Percentiles rank a stretch among this genome's conserved stretches.
phyloP scores from a whole-genome alignment of 2,329 filamentous ascomycete species.

The Nemania sp. region DNA sequence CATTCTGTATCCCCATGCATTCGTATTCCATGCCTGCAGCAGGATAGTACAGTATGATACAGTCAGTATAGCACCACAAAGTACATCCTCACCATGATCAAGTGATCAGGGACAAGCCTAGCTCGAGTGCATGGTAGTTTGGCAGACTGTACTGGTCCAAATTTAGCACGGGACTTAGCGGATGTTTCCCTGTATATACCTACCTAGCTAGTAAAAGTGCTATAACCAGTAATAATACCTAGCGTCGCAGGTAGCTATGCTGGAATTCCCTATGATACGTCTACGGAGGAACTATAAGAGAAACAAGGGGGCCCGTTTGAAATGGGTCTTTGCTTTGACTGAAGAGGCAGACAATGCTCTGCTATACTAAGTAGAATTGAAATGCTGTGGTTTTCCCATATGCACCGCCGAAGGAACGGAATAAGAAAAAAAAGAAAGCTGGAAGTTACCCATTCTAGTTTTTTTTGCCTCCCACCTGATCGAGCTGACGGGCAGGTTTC shows the following conservation, averaged over 20 bases:
- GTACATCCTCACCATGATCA: neutral
- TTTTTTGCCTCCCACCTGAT: conserved; percentile 22
- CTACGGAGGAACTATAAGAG: conserved; percentile 13
- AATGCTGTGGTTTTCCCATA: conserved; percentile 4
- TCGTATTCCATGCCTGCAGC: conserved; percentile 4
- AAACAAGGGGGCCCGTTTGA: neutral
- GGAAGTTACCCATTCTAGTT: conserved; percentile 15
- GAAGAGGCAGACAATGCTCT: neutral
- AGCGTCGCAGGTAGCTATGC: neutral
- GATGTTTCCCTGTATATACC: neutral
- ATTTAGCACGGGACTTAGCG: conserved; percentile 33
- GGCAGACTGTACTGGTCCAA: conserved; percentile 24
- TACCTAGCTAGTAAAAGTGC: too few relatives aligned
- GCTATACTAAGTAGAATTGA: too few relatives aligned
- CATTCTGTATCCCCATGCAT: conserved; percentile 2
- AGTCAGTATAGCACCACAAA: neutral
- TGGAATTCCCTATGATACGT: too few relatives aligned
- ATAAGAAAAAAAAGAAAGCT: neutral
- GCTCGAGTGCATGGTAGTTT: neutral
- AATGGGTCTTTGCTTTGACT: neutral
- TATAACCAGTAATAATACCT: neutral
- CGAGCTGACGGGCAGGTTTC: conserved; percentile 22
- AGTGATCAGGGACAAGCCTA: conserved; percentile 12
- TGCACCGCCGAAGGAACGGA: neutral
- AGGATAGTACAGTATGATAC: neutral